Evolutionary conservation across 352 stramenopile species (phyloP).

Genomic region (Globisporangium megalacanthum): DNA sequence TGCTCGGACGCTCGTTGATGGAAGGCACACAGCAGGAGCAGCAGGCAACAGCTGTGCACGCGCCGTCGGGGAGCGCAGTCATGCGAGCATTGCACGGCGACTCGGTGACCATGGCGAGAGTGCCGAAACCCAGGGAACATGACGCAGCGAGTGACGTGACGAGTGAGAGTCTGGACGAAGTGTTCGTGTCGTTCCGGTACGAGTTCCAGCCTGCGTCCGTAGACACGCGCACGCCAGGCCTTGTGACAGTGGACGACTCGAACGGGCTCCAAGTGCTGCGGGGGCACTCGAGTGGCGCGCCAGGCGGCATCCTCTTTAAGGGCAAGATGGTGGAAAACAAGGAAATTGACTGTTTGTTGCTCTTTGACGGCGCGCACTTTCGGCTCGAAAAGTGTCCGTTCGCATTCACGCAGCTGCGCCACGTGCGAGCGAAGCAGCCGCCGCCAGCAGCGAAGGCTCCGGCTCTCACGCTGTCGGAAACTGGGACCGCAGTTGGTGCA

Average conservation of each 20-base stretch:
- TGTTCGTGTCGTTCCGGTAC: constrained; percentile 66
- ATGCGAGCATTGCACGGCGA: constrained; percentile 6
- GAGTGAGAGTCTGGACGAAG: constrained; percentile 8
- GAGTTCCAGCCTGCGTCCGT: constrained; percentile 82
- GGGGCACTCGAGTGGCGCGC: constrained; percentile 39
- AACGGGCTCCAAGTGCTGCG: constrained; percentile 59
- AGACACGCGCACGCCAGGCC: constrained; percentile 50
- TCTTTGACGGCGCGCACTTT: constrained; percentile 71
- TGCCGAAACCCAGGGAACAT: background rate
- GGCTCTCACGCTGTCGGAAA: background rate
- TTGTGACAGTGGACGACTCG: constrained; percentile 65
- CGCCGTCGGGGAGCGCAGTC: constrained; percentile 1
- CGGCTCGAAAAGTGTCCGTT: constrained; percentile 63
- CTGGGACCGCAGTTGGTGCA: background rate
- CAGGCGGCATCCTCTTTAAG: constrained; percentile 71
- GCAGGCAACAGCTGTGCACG: background rate
- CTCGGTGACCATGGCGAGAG: background rate
- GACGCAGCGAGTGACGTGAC: background rate
- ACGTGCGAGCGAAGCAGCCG: constrained; percentile 41
- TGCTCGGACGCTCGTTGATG: constrained; percentile 40
- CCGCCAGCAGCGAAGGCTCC: constrained; percentile 1
- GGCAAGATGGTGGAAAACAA: constrained; percentile 75
- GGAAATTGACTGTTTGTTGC: constrained; percentile 73
- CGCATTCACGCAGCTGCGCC: constrained; percentile 67
- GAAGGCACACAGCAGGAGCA: no score